phyloP scores from a whole-genome alignment of 208 protist genomes.

The Lotmaria passim region DNA sequence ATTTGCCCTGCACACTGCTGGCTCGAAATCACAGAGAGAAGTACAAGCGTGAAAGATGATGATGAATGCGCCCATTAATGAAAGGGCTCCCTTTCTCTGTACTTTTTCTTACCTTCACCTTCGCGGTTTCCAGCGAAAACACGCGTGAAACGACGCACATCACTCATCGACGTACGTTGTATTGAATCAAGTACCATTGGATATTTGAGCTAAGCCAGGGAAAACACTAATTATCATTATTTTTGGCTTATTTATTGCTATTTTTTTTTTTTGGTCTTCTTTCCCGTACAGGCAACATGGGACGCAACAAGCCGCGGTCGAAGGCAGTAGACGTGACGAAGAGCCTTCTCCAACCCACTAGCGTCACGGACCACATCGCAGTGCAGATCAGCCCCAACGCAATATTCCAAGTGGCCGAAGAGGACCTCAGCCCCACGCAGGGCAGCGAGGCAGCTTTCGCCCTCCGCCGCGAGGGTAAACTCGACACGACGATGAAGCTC shows the following conservation, averaged over 20 bases:
- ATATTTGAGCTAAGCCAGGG: no score
- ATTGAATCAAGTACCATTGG: no score
- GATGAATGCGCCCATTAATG: no score
- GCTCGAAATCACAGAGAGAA: no score
- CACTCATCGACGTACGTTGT: no score
- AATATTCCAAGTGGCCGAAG: conserved; percentile 55
- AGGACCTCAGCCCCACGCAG: conserved; percentile 82
- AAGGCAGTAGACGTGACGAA: conserved; percentile 86
- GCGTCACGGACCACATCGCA: conserved; percentile 58
- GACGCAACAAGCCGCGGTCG: conserved; percentile 40
- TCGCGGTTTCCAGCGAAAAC: no score
- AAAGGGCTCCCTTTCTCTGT: no score
- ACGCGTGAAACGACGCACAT: no score
- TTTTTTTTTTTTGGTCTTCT: neutral
- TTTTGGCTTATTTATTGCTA: neutral
- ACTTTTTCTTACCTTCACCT: no score
- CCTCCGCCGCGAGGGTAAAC: conserved; percentile 64
- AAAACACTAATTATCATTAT: no score
- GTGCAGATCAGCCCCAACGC: conserved; percentile 57
- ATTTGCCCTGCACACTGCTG: no score
- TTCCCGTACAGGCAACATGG: conserved; percentile 19
- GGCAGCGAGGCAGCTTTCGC: conserved; percentile 78
- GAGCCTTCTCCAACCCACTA: conserved; percentile 59
- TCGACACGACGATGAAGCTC: conserved; percentile 69
- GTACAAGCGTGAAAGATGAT: no score